Percentiles rank a stretch among this genome's conserved stretches.
Conservation (phyloP, 73 alveolate species). For the Paramecium bursaria region DNA sequence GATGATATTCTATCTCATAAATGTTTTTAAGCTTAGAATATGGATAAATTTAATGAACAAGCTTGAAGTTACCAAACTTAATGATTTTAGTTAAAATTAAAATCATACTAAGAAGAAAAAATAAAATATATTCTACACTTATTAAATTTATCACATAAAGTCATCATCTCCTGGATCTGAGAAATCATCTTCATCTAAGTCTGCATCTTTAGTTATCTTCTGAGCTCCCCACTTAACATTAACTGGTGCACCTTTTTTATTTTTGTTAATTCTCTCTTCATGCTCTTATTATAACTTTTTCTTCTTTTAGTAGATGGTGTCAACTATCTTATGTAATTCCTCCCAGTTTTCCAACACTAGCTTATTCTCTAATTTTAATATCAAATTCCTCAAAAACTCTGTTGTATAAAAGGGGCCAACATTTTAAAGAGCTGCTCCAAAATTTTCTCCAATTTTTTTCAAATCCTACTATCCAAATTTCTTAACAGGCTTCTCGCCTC, state of each 20-base stretch:
- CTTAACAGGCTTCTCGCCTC: constrained; percentile 45
- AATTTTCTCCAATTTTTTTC: constrained; percentile 61
- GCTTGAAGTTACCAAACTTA: too few relatives aligned
- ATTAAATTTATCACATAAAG: too few relatives aligned
- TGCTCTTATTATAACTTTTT: constrained; percentile 29
- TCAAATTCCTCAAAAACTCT: not conserved
- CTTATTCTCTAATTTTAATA: constrained; percentile 14
- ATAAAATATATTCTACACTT: too few relatives aligned
- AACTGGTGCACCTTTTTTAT: constrained; percentile 30
- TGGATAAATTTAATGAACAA: too few relatives aligned
- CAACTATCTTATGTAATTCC: constrained; percentile 24
- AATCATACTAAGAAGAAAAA: too few relatives aligned
- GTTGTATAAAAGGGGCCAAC: constrained; percentile 53
- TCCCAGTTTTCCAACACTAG: not conserved
- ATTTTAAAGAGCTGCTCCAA: constrained; percentile 47
- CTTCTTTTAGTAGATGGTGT: not conserved
- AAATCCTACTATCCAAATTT: constrained; percentile 27
- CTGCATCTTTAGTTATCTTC: too few relatives aligned
- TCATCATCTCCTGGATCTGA: too few relatives aligned
- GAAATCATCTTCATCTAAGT: too few relatives aligned
- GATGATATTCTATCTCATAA: too few relatives aligned
- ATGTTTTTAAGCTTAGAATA: too few relatives aligned
- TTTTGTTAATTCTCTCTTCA: constrained; percentile 33
- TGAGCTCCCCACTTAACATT: too few relatives aligned
- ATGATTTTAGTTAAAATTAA: too few relatives aligned